These are phyloP conservation scores for Nicotiana rustica DNA, from an alignment of 305 asterid genomes.

Conservation along the genomic window DNA sequence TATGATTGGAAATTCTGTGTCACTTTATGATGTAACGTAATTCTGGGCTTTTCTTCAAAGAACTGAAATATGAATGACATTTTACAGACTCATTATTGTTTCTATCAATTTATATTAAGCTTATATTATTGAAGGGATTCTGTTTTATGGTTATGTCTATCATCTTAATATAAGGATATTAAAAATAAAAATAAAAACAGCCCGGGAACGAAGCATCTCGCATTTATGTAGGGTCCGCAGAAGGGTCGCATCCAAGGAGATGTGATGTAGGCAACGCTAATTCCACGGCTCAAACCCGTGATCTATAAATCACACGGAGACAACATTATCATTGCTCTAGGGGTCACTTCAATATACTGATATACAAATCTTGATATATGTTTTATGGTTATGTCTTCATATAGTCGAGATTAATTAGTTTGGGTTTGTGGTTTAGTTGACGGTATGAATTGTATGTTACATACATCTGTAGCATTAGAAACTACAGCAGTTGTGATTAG, in stretches of 20 bases:
- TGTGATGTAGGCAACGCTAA: no score
- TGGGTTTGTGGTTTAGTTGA: background rate
- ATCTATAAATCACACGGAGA: no score
- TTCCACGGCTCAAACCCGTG: no score
- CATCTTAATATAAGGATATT: background rate
- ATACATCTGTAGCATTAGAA: background rate
- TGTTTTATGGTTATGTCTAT: background rate
- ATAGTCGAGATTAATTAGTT: background rate
- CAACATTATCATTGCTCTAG: no score
- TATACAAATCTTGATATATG: no score
- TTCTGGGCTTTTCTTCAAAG: conserved; percentile 7
- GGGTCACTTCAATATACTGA: background rate
- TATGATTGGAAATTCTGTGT: conserved; percentile 7
- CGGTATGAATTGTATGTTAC: background rate
- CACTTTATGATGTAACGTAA: conserved; percentile 20
- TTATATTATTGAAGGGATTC: background rate
- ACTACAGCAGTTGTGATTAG: background rate
- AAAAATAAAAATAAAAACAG: no score
- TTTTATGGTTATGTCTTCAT: background rate
- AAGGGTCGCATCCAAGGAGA: no score
- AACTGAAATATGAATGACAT: conserved; percentile 30
- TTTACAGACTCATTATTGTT: background rate
- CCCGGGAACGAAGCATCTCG: no score
- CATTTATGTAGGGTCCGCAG: no score
- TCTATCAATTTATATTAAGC: background rate